Evolutionary conservation across 2,329 filamentous ascomycete species (phyloP), one percentile per base, ranked within the genome.

Genomic region (Nannizziopsis barbatae): DNA sequence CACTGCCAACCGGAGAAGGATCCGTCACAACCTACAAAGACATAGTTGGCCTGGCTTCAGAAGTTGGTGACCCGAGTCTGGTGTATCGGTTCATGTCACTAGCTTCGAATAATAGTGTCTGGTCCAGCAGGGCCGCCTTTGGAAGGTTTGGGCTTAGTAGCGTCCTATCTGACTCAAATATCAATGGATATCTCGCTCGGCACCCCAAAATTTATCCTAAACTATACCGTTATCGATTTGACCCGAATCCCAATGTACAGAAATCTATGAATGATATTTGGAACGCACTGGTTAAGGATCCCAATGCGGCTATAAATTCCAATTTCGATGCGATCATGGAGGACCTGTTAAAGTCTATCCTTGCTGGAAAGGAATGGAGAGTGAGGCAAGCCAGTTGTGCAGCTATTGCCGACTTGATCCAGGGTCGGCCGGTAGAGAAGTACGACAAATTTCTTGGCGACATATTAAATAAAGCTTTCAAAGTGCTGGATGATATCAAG

Each of bases 61-160:
- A 98, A 67, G 89, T 95, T 31, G 92, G 92, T 9, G 90, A 98
- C 59, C 90, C 92, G 50, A 89, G 85, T 57, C 73, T 98, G n/a
- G 86, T 96, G 1, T 98, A 98, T 71, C 87, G 89, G 52, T 96
- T 98, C 69, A 98, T 98, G 92, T 90, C 89, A 0, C 75, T 98
- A 56, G 92, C 92, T 2, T 87, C 88, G 1, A 95, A 95, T 60
- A 93, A 94, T 42, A 88, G 89, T 0, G 93, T 94, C 12, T 98
- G 92, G 92, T 90, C 88, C 1, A 94, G 88, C n/a, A 80, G 92
- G 44, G 93, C 92, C 1, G 92, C 92, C 0, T 96, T 98, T 66
- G 92, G 92, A 2, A 79, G 88, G 9, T 95, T 96, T 56, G 92
- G 92, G 0, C 75, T 98, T 43, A 93, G 88, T 63, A 92, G 79